Evolutionary conservation across 495 filamentous ascomycete species (phyloP).

Genomic region (Usnea hakonensis): DNA sequence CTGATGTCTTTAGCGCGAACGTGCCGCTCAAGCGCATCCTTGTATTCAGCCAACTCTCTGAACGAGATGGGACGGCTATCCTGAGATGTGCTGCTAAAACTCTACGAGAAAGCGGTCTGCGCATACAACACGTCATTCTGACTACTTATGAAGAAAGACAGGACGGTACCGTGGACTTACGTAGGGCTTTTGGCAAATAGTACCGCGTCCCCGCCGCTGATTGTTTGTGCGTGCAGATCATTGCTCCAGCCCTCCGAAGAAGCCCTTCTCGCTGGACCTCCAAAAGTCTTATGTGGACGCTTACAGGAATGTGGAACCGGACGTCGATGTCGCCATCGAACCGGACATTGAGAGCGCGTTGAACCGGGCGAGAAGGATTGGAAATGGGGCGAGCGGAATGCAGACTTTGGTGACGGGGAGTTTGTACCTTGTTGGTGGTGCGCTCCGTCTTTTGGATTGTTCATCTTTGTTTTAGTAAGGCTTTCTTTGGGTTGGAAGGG

Average conservation of each 20-base stretch:
- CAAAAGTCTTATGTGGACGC: conserved; percentile 24
- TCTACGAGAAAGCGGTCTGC: conserved; percentile 22
- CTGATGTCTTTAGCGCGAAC: conserved; percentile 4
- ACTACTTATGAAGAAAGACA: conserved; percentile 31
- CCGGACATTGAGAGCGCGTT: conserved; percentile 32
- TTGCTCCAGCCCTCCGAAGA: conserved; percentile 22
- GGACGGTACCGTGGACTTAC: conserved; percentile 25
- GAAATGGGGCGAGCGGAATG: conserved; percentile 23
- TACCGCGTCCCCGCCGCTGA: not conserved
- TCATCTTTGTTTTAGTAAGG: too few species aligned
- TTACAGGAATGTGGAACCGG: conserved; percentile 27
- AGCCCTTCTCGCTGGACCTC: conserved; percentile 24
- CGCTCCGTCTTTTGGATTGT: conserved; percentile 36
- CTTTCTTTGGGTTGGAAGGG: too few species aligned
- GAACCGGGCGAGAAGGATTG: conserved; percentile 25
- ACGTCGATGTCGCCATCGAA: conserved; percentile 23
- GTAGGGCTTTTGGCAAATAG: conserved; percentile 8
- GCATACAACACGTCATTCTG: conserved; percentile 30
- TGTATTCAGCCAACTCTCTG: conserved; percentile 37
- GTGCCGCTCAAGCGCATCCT: conserved; percentile 24
- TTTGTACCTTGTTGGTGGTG: conserved; percentile 53
- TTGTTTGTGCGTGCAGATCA: conserved; percentile 25
- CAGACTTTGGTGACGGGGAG: conserved; percentile 55
- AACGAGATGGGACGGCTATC: conserved; percentile 32
- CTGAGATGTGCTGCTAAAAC: conserved; percentile 28